Evolutionary conservation across 805 yeast species (phyloP).

Genomic region (Nematodospora valgi): DNA sequence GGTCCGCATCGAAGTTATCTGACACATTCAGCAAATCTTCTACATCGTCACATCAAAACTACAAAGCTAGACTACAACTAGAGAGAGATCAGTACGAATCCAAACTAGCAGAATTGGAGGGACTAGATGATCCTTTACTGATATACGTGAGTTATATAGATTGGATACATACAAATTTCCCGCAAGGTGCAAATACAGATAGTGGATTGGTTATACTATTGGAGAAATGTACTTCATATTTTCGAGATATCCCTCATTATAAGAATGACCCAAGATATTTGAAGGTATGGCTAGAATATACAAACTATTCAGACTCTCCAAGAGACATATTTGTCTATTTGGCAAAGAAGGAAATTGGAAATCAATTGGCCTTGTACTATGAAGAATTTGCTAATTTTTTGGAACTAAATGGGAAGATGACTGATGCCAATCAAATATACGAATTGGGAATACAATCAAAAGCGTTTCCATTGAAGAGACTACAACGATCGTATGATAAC

Average conservation of each 20-base stretch:
- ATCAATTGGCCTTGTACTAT: constrained; percentile 62
- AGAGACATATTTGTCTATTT: constrained; percentile 68
- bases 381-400: constrained; percentile 71
- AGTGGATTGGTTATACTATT: constrained; percentile 64
- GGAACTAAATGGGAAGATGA: constrained; percentile 45
- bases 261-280: constrained; percentile 81
- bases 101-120: constrained; percentile 48
- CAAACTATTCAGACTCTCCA: constrained; percentile 64
- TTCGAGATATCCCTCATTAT: constrained; percentile 63
- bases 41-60: constrained; percentile 11
- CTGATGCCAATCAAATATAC: constrained; percentile 60
- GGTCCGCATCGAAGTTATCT: constrained; percentile 60
- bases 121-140: constrained; percentile 80
- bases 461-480: constrained; percentile 61
- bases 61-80: constrained; percentile 21
- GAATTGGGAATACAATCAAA: constrained; percentile 51
- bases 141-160: constrained; percentile 66
- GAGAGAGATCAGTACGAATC: constrained; percentile 50
- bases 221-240: constrained; percentile 68
- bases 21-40: constrained; percentile 30
- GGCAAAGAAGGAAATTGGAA: constrained; percentile 69
- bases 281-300: constrained; percentile 77
- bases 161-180: constrained; percentile 66
- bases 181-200: constrained; percentile 58
- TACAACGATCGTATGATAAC: constrained; percentile 34